Conservation (phyloP, 495 filamentous ascomycete species). For the Penicillium pulvis region DNA sequence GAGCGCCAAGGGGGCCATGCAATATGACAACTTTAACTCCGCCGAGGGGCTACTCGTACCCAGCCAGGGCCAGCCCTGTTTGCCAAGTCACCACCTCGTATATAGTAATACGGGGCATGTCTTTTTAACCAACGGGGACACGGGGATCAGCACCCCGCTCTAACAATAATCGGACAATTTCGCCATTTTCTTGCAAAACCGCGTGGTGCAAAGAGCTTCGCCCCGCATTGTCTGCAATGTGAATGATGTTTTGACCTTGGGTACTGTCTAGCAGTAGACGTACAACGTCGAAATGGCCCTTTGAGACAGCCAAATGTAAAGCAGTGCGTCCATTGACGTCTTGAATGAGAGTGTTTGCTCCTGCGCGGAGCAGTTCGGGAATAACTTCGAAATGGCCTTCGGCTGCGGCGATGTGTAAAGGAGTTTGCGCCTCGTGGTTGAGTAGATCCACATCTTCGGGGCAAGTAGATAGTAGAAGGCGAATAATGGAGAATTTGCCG, state of each 20-base stretch:
- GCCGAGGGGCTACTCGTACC: neutral
- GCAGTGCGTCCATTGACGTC: conserved; percentile 3
- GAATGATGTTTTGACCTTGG: neutral
- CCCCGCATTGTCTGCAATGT: neutral
- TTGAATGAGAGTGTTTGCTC: conserved; percentile 2
- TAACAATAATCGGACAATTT: conserved; percentile 1
- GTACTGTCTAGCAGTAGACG: neutral
- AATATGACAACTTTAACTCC: neutral
- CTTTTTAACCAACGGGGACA: neutral
- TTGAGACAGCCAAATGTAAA: conserved; percentile 1
- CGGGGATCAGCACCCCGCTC: conserved; percentile 5
- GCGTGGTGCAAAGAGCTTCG: conserved; percentile 1
- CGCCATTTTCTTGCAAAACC: neutral
- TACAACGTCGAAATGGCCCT: neutral
- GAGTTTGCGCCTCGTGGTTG: conserved; percentile 6
- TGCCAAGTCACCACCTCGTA: neutral
- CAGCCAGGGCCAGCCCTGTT: neutral
- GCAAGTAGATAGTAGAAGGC: neutral
- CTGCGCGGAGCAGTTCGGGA: neutral
- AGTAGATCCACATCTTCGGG: conserved; percentile 4
- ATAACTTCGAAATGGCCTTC: conserved; percentile 4
- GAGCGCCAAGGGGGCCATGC: neutral
- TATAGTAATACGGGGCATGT: neutral
- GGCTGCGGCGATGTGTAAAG: conserved; percentile 2
- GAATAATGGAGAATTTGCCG: conserved; percentile 4